A percentile compares a stretch with the other conserved stretches of the same genome.
phyloP scores from a whole-genome alignment of 129 eudicot species.

The Flaveria brownii region DNA sequence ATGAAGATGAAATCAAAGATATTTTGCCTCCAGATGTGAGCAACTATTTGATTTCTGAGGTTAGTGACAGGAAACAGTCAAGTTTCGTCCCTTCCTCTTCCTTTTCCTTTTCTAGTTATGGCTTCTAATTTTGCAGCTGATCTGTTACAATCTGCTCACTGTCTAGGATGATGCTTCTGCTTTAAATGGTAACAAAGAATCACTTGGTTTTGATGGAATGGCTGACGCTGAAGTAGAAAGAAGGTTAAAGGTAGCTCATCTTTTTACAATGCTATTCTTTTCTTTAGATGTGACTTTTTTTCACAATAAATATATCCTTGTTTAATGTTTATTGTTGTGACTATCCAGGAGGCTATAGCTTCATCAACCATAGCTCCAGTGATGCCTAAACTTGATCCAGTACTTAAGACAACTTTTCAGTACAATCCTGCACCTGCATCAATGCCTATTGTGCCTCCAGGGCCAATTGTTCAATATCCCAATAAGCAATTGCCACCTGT shows the following conservation, averaged over 20 bases:
- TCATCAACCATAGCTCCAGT: constrained; percentile 53
- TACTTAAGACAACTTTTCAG: constrained; percentile 51
- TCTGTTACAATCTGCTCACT: neutral
- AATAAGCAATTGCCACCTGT: constrained; percentile 51
- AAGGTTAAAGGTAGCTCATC: constrained; percentile 67
- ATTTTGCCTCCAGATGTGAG: constrained; percentile 91
- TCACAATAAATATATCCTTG: neutral
- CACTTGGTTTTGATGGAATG: constrained; percentile 89
- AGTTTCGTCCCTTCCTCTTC: neutral
- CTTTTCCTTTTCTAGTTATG: neutral
- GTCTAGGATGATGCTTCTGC: constrained; percentile 2
- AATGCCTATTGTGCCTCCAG: constrained; percentile 45
- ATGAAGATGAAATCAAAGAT: constrained; percentile 76
- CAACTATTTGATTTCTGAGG: constrained; percentile 92
- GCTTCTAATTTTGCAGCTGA: neutral
- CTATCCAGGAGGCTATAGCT: constrained; percentile 70
- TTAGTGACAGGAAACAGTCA: constrained; percentile 28
- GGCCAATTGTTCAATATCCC: constrained; percentile 46
- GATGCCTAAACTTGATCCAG: constrained; percentile 58
- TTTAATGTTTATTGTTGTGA: neutral
- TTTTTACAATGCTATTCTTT: constrained; percentile 14
- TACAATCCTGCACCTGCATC: constrained; percentile 46
- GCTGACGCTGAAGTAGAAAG: constrained; percentile 87
- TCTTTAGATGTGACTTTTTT: neutral
- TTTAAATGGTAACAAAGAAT: constrained; percentile 67